phyloP scores from a whole-genome alignment of 345 rosid species.

The Lagerstroemia speciosa region DNA sequence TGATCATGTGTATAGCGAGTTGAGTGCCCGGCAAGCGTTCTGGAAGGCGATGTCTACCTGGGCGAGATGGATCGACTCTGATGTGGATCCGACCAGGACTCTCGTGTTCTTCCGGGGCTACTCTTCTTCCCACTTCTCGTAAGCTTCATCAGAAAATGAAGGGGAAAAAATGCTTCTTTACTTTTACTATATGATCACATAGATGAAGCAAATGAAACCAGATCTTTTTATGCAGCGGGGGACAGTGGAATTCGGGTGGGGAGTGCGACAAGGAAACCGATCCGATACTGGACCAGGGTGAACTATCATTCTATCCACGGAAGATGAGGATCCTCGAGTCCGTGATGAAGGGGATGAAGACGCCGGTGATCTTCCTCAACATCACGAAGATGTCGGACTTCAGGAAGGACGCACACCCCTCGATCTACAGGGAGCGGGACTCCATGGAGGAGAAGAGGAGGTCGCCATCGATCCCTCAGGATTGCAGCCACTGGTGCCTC shows the following conservation, averaged over 20 bases:
- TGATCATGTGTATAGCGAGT: slow-evolving; percentile 17
- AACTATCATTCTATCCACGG: slow-evolving; percentile 19
- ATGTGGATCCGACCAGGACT: slow-evolving; percentile 25
- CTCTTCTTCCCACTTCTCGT: slow-evolving; percentile 35
- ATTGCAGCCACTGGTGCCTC: slow-evolving; percentile 54
- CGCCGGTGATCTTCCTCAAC: slow-evolving; percentile 28
- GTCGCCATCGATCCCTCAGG: slow-evolving; percentile 21
- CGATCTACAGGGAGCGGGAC: slow-evolving; percentile 27
- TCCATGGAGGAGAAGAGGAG: slow-evolving; percentile 18
- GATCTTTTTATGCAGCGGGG: slow-evolving; percentile 24
- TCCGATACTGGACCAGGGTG: slow-evolving; percentile 19
- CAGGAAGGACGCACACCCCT: slow-evolving; percentile 39
- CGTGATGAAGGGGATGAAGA: slow-evolving; percentile 25
- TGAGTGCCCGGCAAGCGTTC: slow-evolving; percentile 28
- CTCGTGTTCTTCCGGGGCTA: slow-evolving; percentile 35
- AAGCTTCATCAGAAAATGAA: slow-evolving; percentile 1
- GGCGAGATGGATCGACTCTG: slow-evolving; percentile 38
- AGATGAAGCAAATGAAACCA: neutral
- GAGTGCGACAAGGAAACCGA: slow-evolving; percentile 27
- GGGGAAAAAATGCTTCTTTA: too few species aligned
- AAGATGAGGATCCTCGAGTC: slow-evolving; percentile 31
- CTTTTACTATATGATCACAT: neutral
- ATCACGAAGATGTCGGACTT: slow-evolving; percentile 32
- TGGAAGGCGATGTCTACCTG: slow-evolving; percentile 37
- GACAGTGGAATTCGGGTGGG: slow-evolving; percentile 45